These are phyloP conservation scores for Hippophae rhamnoides DNA, from an alignment of 306 rosid species.

Conservation along the genomic window DNA sequence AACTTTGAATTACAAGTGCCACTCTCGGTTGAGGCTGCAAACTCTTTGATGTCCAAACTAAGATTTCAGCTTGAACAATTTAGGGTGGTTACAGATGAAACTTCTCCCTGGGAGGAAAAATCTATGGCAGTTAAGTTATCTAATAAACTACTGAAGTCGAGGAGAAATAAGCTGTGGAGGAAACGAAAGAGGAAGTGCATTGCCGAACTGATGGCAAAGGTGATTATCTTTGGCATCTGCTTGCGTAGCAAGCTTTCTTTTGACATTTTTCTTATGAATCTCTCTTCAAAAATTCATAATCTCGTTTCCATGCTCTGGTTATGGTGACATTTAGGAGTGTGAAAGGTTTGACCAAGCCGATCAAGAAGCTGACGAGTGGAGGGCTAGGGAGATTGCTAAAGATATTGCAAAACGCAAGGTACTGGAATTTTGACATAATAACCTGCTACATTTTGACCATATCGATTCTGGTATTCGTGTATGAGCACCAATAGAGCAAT, in stretches of 20 bases:
- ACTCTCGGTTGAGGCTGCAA: slow-evolving; percentile 48
- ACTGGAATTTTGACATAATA: slow-evolving; percentile 1
- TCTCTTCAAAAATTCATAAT: not conserved
- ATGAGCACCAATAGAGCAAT: not conserved
- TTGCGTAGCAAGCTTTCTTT: not conserved
- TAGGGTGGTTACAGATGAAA: slow-evolving; percentile 35
- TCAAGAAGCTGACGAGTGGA: slow-evolving; percentile 88
- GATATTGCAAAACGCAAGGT: slow-evolving; percentile 76
- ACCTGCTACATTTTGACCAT: not conserved
- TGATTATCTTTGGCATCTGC: slow-evolving; percentile 12
- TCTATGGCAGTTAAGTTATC: slow-evolving; percentile 43
- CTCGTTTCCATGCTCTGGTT: slow-evolving; percentile 12
- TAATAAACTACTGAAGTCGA: slow-evolving; percentile 40
- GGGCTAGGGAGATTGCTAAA: slow-evolving; percentile 75
- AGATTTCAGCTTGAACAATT: slow-evolving; percentile 58
- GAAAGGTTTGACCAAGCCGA: slow-evolving; percentile 52
- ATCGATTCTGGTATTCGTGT: not conserved
- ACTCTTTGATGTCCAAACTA: slow-evolving; percentile 47
- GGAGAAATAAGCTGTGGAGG: slow-evolving; percentile 68
- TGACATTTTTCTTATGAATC: not conserved
- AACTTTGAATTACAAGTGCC: slow-evolving; percentile 52
- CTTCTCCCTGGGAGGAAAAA: slow-evolving; percentile 78
- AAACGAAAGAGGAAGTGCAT: slow-evolving; percentile 50
- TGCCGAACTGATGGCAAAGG: slow-evolving; percentile 59
- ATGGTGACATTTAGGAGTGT: slow-evolving; percentile 34